Evolutionary conservation across 768 basidiomycete species (phyloP), one percentile per base, ranked within the genome.

Genomic region (Russula lepida): DNA sequence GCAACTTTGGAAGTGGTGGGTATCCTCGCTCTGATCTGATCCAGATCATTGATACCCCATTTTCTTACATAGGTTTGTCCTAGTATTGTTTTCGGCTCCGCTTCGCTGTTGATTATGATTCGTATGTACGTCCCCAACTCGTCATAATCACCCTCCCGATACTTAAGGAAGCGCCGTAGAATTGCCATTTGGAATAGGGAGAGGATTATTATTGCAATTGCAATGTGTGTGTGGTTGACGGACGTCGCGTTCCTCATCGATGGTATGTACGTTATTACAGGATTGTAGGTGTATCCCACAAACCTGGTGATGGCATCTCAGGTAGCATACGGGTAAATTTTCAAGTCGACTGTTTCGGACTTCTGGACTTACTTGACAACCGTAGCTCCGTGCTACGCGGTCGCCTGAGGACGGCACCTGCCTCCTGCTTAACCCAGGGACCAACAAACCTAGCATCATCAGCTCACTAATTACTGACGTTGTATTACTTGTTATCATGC

Each of bases 171-270:
- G 7, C 27, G 9, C 2, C 4, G 17, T 19, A 58, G 56, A 25
- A 19, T 55, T n/a, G 59, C 59, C 4, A 47, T 55, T 23, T 60
- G 59, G 59, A 54, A 55, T 13, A 54, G 12, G 49, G 7, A 47
- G 19, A 50, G 27, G 46, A 3, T 39, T 17, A 19, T 48, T 19
- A 1, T 41, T 4, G 23, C n/a, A 27, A n/a, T 54, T 3, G 44
- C 48, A 19, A 30, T 19, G 1, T 9, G 23, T 13, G 2, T 28
- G 41, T 60, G 53, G 59, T 1, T 13, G 2, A 4, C 33, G 5
- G 55, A 55, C 35, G 11, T 54, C 23, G 30, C 3, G 2, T 12
- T 35, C 27, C 25, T 28, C 23, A 49, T 60, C 4, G 17, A 41
- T 17, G 39, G 59, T 23, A 32, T 23, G 59, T 48, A n/a, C 15